Conservation (phyloP, 2,329 filamentous ascomycete genomes). For the Colletotrichum chlorophyti region DNA sequence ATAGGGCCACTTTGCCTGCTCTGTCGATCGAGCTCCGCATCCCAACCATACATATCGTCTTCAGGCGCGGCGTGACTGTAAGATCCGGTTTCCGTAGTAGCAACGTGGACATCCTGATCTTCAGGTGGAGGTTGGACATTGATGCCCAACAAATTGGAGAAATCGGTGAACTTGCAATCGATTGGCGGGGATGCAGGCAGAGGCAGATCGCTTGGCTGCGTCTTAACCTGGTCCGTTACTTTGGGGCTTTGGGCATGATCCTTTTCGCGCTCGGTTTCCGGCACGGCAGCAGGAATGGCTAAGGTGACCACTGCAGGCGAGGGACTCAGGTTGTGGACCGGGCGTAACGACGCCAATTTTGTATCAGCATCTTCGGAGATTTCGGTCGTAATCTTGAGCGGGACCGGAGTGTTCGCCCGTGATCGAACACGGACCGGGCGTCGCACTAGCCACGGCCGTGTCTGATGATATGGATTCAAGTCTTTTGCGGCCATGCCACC, state of each 20-base stretch:
- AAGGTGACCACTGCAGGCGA: neutral
- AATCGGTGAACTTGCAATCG: slow-evolving; percentile 36
- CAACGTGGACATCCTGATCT: slow-evolving; percentile 32
- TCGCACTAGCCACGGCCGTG: slow-evolving; percentile 33
- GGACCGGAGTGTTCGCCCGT: slow-evolving; percentile 35
- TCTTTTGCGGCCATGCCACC: slow-evolving; percentile 59
- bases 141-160: slow-evolving; percentile 47
- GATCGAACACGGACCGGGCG: slow-evolving; percentile 33
- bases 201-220: slow-evolving; percentile 10
- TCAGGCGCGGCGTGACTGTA: slow-evolving; percentile 37
- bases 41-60: slow-evolving; percentile 60
- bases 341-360: slow-evolving; percentile 28
- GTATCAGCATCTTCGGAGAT: slow-evolving; percentile 10
- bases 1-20: slow-evolving; percentile 5
- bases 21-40: slow-evolving; percentile 52
- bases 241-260: neutral
- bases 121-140: slow-evolving; percentile 38
- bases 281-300: neutral
- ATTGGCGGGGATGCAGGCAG: neutral
- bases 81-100: slow-evolving; percentile 37
- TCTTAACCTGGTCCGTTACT: neutral
- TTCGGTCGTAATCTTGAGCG: slow-evolving; percentile 39
- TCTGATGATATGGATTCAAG: slow-evolving; percentile 35
- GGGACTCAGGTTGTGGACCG: slow-evolving; percentile 20
- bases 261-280: neutral